Conservation (phyloP, 768 basidiomycete species). For the Phanerochaete sordida region DNA sequence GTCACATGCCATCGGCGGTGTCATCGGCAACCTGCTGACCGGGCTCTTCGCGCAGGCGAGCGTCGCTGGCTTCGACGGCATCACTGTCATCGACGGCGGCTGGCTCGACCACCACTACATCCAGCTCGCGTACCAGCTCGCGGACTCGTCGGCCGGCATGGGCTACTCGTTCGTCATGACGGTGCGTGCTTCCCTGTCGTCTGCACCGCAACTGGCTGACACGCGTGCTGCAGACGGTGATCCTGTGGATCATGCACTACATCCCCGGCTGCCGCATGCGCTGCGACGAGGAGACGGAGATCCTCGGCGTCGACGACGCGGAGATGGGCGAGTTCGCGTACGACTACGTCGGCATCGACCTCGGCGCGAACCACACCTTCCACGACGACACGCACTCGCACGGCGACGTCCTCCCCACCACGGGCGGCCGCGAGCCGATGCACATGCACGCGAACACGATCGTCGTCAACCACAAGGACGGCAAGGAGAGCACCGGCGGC, state of each 20-base stretch:
- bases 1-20: conserved; percentile 72
- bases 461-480: conserved; percentile 1
- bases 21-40: conserved; percentile 81
- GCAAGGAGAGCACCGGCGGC: conserved; percentile 5
- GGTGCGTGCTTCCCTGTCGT: conserved; percentile 34
- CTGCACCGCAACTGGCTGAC: not conserved
- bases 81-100: conserved; percentile 65
- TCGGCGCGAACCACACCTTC: conserved; percentile 18
- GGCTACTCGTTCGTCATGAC: conserved; percentile 76
- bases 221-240: conserved; percentile 51
- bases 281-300: conserved; percentile 59
- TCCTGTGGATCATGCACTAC: conserved; percentile 86
- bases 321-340: conserved; percentile 56
- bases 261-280: conserved; percentile 80
- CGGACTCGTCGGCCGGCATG: conserved; percentile 63
- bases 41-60: conserved; percentile 82
- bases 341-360: conserved; percentile 46
- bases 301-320: conserved; percentile 82
- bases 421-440: conserved; percentile 33
- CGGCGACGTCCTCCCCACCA: conserved; percentile 22
- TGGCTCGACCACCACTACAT: conserved; percentile 83
- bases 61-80: conserved; percentile 80
- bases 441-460: conserved; percentile 21
- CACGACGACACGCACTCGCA: conserved; percentile 29
- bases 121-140: conserved; percentile 86